phyloP scores from a whole-genome alignment of 2,329 filamentous ascomycete species.

The Colletotrichum musicola region DNA sequence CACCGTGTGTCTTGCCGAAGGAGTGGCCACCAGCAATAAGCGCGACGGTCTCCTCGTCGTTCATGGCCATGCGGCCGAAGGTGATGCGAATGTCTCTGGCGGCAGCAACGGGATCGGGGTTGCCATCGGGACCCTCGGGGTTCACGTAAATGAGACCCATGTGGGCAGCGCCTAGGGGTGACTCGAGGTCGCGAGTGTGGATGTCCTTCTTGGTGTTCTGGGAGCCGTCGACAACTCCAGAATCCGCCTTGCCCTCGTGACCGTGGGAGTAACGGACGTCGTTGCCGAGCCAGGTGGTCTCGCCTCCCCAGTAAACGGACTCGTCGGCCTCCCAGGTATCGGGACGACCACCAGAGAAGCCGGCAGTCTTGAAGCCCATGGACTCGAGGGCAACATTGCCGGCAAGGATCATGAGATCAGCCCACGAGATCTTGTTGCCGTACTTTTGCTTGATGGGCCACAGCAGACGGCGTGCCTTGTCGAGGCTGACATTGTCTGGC shows the following conservation, averaged over 20 bases:
- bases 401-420: conserved; percentile 77
- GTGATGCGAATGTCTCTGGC: conserved; percentile 80
- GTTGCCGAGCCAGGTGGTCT: conserved; percentile 80
- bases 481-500: conserved; percentile 83
- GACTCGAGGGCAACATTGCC: conserved; percentile 83
- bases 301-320: conserved; percentile 81
- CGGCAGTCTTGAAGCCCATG: conserved; percentile 80
- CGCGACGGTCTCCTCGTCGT: conserved; percentile 84
- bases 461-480: conserved; percentile 83
- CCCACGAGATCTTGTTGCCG: conserved; percentile 85
- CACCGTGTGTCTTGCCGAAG: conserved; percentile 86
- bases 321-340: conserved; percentile 84
- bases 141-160: conserved; percentile 89
- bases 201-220: conserved; percentile 45
- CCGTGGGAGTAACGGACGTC: conserved; percentile 71
- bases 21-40: conserved; percentile 83
- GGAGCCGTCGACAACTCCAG: too few species aligned
- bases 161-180: conserved; percentile 75
- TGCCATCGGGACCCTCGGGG: conserved; percentile 81
- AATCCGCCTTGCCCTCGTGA: too few species aligned
- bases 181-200: conserved; percentile 62
- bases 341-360: conserved; percentile 78
- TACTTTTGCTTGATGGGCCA: conserved; percentile 85
- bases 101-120: conserved; percentile 76
- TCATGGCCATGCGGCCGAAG: conserved; percentile 87